Evolutionary conservation across 768 basidiomycete species (phyloP).

Genomic region (Leccinum barrowsii): DNA sequence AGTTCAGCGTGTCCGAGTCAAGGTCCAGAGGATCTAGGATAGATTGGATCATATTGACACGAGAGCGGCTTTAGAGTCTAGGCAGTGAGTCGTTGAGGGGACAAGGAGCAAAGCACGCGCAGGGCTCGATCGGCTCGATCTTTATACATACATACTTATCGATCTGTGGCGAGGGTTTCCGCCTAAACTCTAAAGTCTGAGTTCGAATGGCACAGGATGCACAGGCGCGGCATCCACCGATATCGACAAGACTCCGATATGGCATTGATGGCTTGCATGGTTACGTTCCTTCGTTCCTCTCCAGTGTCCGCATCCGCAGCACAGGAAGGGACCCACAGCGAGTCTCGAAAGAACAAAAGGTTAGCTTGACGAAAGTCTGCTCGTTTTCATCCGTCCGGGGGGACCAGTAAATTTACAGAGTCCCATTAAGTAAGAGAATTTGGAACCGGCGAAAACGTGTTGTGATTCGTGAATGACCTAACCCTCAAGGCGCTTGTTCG

Average conservation of each 20-base stretch:
- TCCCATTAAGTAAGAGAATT: too few relatives aligned
- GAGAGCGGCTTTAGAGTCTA: background rate
- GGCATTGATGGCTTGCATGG: too few relatives aligned
- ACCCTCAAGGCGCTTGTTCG: too few relatives aligned
- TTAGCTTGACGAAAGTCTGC: too few relatives aligned
- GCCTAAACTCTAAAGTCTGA: background rate
- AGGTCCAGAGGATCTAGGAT: background rate
- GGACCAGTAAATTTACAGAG: too few relatives aligned
- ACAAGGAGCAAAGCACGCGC: background rate
- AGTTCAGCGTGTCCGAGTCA: constrained; percentile 8
- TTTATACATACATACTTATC: background rate
- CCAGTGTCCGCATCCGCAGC: too few relatives aligned
- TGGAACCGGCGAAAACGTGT: background rate
- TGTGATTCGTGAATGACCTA: background rate
- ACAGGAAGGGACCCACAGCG: too few relatives aligned
- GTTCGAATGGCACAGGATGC: background rate
- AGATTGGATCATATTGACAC: background rate
- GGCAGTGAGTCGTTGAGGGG: background rate
- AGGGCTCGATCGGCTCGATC: background rate
- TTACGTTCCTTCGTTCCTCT: too few relatives aligned
- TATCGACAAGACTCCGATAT: background rate
- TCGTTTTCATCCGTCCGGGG: too few relatives aligned
- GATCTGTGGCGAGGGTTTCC: background rate
- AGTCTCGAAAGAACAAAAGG: too few relatives aligned
- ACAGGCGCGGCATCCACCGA: background rate